These are phyloP conservation scores for Ceratocystis diversiconidia DNA, from an alignment of 2,329 filamentous ascomycete species.

Conservation along the genomic window DNA sequence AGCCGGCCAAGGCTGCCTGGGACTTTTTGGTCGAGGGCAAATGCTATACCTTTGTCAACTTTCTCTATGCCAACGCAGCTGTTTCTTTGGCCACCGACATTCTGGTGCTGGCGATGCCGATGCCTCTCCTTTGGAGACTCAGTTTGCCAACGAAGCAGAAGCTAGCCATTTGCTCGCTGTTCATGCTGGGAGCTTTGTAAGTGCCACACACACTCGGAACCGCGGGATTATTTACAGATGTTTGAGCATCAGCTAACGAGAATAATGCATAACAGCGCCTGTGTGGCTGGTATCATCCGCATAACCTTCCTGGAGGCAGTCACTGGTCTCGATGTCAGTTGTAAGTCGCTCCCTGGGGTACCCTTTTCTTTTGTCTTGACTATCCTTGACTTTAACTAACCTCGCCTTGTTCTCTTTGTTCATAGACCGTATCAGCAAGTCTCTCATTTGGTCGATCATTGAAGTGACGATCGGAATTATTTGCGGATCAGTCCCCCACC, in stretches of 20 bases:
- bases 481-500: constrained; percentile 25
- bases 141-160: constrained; percentile 22
- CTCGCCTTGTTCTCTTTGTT: not conserved
- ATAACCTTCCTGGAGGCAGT: constrained; percentile 22
- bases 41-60: constrained; percentile 23
- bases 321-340: constrained; percentile 22
- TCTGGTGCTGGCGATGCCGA: constrained; percentile 23
- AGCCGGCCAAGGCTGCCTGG: constrained; percentile 23
- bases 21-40: constrained; percentile 19
- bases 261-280: constrained; percentile 21
- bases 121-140: constrained; percentile 24
- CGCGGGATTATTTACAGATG: too few species aligned
- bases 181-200: constrained; percentile 24
- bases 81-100: constrained; percentile 24
- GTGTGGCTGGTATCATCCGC: constrained; percentile 21
- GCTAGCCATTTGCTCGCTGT: constrained; percentile 22
- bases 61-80: constrained; percentile 23
- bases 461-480: constrained; percentile 26
- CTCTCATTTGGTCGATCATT: constrained; percentile 25
- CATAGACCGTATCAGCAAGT: constrained; percentile 23
- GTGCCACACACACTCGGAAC: constrained; percentile 11
- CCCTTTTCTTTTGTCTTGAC: not conserved
- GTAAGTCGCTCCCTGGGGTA: constrained; percentile 19
- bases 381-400: not conserved
- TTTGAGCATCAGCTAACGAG: not conserved